Evolutionary conservation across 495 filamentous ascomycete species (phyloP).

Genomic region (Ramalina intermedia): DNA sequence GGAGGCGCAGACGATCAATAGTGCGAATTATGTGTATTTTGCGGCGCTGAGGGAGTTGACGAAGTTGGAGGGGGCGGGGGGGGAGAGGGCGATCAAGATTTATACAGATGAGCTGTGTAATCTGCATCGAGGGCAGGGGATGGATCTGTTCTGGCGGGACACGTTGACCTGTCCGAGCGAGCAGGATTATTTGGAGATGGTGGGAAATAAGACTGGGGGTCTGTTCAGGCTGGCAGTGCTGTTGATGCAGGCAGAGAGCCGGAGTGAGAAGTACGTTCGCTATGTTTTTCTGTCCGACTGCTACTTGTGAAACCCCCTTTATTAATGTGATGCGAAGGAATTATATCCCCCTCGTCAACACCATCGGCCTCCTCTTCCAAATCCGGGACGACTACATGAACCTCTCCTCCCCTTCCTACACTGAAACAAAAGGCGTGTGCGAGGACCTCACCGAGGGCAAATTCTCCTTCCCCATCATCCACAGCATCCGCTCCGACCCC

Average conservation of each 20-base stretch:
- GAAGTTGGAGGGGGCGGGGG: constrained; percentile 59
- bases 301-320: not conserved
- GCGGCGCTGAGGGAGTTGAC: constrained; percentile 68
- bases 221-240: constrained; percentile 89
- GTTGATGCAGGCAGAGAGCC: constrained; percentile 86
- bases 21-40: constrained; percentile 95
- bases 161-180: constrained; percentile 84
- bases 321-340: constrained; percentile 27
- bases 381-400: constrained; percentile 97
- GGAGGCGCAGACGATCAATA: constrained; percentile 91
- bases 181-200: constrained; percentile 98
- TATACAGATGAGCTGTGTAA: constrained; percentile 85
- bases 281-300: not conserved
- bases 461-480: constrained; percentile 94
- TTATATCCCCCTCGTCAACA: constrained; percentile 75
- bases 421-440: constrained; percentile 82
- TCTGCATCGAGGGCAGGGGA: constrained; percentile 88
- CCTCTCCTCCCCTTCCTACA: constrained; percentile 55
- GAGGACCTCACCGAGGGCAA: constrained; percentile 97
- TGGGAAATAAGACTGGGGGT: constrained; percentile 93
- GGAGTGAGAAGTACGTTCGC: constrained; percentile 33
- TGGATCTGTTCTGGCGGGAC: constrained; percentile 97
- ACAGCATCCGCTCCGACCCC: constrained; percentile 74
- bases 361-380: constrained; percentile 87
- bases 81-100: constrained; percentile 55